Evolutionary conservation across 2,329 filamentous ascomycete genomes (phyloP).

Genomic region (Verticillium isaacii): DNA sequence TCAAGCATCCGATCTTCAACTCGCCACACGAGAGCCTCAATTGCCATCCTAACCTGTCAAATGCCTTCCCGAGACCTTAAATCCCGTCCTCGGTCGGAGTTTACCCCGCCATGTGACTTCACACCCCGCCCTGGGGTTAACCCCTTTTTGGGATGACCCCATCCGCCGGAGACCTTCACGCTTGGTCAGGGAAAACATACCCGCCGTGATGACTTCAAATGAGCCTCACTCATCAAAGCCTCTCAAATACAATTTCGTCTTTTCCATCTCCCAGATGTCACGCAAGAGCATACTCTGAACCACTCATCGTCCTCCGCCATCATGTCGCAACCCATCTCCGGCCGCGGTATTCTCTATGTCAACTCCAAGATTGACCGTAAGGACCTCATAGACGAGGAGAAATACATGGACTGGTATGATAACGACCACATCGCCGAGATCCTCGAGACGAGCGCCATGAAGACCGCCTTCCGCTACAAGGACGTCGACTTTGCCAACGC

Average conservation of each 20-base stretch:
- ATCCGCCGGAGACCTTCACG: not conserved
- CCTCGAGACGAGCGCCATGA: constrained; percentile 24
- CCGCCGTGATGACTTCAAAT: not conserved
- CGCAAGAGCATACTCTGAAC: not conserved
- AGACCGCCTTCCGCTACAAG: constrained; percentile 25
- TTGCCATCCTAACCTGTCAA: not conserved
- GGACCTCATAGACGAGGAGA: constrained; percentile 22
- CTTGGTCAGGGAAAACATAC: not conserved
- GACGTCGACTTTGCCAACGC: constrained; percentile 17
- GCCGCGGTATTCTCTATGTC: constrained; percentile 25
- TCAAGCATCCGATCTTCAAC: constrained; percentile 3
- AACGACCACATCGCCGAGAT: constrained; percentile 32
- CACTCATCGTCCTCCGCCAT: not conserved
- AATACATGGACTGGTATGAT: constrained; percentile 31
- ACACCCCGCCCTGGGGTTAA: not conserved
- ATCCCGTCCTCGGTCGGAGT: not conserved
- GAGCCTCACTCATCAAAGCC: too few relatives aligned
- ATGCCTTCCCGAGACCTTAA: too few relatives aligned
- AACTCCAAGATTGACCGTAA: constrained; percentile 18
- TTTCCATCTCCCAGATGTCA: too few relatives aligned
- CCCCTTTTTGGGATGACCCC: not conserved
- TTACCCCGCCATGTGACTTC: not conserved
- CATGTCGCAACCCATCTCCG: constrained; percentile 6
- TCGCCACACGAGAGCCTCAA: not conserved
- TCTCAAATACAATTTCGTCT: too few relatives aligned